Evolutionary conservation across 108 stramenopile genomes (phyloP), one percentile per base, ranked within the genome.

Genomic region (Cyclotella sp.): DNA sequence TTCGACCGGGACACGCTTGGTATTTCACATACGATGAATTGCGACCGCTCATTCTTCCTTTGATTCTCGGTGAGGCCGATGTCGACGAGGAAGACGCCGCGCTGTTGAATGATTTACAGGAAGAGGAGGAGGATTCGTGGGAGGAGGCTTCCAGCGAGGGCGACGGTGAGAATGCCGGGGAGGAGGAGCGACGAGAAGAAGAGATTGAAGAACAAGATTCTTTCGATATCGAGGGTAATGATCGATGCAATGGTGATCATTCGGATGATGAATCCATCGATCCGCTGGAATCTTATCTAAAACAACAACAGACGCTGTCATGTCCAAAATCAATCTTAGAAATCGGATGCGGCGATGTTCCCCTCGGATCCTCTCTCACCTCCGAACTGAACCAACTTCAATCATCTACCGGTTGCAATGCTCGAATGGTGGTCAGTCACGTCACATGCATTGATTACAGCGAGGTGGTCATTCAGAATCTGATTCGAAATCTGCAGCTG

Each of bases 11-110:
- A 39, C 90, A 93, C 69, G 78, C 83, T 19, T 95, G 94, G 94
- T 95, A 95, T 69, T 95, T 95, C 70, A 87, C 78, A 11, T 93
- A 90, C 42, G 80, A 88, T 22, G 94, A 95, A 27, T 75, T 95
- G 68, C 39, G 77, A 29, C 94, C 94, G 24, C 51, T 95, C 12
- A 75, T 95, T 6, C 51, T 95, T 30, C 89, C 91, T 0, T 63
- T 95, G 27, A 75, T 95, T 74, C 41, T 92, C 18, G 94, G 91
- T n/a, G 75, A 51, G 15, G 83, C 70, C 15, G 57, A 45, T 28
- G 66, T 29, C 30, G 46, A 19, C 0, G 64, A 53, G 10, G 62
- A 72, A 41, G 24, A 22, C 9, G 72, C 26, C 0, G 64, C 57
- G 28, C 70, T 73, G 27, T 4, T 52, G 18, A 49, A 49, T 24